A percentile compares a stretch with the other conserved stretches of the same genome.
Evolutionary conservation across 345 rosid genomes (phyloP).

Genomic region (Raphanus raphanistrum): DNA sequence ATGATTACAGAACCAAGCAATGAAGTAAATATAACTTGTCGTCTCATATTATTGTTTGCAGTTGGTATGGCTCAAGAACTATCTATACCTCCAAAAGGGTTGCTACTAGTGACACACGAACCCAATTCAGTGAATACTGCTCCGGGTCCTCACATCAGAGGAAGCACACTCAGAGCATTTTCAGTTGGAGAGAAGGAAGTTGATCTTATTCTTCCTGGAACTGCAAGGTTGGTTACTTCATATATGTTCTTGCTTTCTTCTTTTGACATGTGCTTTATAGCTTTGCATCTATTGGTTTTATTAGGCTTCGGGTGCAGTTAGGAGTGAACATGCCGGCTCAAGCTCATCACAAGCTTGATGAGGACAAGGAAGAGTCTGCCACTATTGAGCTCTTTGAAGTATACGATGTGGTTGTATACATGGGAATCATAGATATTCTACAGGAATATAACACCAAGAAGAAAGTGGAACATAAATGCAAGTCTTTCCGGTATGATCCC

Average conservation of each 20-base stretch:
- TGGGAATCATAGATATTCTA: conserved; percentile 87
- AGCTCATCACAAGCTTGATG: conserved; percentile 61
- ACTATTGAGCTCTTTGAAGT: conserved; percentile 83
- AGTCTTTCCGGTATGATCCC: conserved; percentile 69
- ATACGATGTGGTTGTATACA: conserved; percentile 84
- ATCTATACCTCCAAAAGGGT: conserved; percentile 62
- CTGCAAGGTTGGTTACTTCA: conserved; percentile 53
- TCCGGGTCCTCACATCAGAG: conserved; percentile 89
- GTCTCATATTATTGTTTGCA: conserved; percentile 13
- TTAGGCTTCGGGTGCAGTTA: conserved; percentile 79
- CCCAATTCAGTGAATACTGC: conserved; percentile 62
- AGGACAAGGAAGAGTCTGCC: conserved; percentile 47
- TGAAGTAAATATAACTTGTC: too few species aligned
- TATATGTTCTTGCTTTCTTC: conserved; percentile 8
- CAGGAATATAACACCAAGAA: conserved; percentile 83
- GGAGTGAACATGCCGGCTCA: conserved; percentile 99
- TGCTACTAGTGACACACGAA: conserved; percentile 72
- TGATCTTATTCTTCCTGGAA: conserved; percentile 81
- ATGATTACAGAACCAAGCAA: neutral
- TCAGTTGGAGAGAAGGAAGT: conserved; percentile 79
- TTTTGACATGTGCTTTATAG: conserved; percentile 2
- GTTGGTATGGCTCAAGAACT: conserved; percentile 51
- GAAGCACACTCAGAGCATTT: conserved; percentile 66
- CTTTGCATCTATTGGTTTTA: conserved; percentile 3
- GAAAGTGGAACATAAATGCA: conserved; percentile 68